Evolutionary conservation across 1,284 basidiomycete species (phyloP), one percentile per base, ranked within the genome.

Genomic region (Inonotus obliquus): DNA sequence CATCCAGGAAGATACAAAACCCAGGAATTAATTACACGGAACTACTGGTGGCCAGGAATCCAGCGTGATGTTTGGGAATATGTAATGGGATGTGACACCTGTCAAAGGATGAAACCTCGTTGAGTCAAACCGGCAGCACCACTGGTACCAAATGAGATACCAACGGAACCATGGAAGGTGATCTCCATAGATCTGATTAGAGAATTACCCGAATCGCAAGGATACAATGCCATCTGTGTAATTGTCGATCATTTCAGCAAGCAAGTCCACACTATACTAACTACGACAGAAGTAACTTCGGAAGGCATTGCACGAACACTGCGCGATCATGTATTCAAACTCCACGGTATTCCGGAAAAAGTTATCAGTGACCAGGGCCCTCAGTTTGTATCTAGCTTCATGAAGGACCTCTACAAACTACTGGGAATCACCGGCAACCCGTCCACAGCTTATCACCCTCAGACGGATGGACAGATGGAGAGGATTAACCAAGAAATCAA

Each of bases 181-280:
- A n/a, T 57, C 11, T 57, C 38, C 11, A 41, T 57, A 5, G 55
- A 57, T 17, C 38, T 57, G 13, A 57, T 57, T 29, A n/a, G 38
- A 17, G 55, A 57, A 49, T 38, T 57, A 44, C 55, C 41, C 6
- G 48, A 62, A 5, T 73, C 67, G 0, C 23, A 72, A 14, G 76
- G 75, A 0, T 73, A 67, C 37, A 67, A 81, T 59, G 48, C 67
- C 0, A 74, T 82, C 37, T 59, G 78, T 1, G 72, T 75, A 0
- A 59, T 79, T 0, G 71, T 77, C 0, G 74, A 80, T 60, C 51
- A 65, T 0, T 70, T 78, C 9, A 32, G 32, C 32, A 32, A 32
- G 32, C 32, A 32, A 9, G 9, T 32, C 4, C 32, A 32, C 9
- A 13, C 47, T 4, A 49, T 49, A 4, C 47, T 23, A 49, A 49